Base-by-base conservation (phyloP, 371 early-diverging fungal genomes). In the Lichtheimia ramosa region DNA sequence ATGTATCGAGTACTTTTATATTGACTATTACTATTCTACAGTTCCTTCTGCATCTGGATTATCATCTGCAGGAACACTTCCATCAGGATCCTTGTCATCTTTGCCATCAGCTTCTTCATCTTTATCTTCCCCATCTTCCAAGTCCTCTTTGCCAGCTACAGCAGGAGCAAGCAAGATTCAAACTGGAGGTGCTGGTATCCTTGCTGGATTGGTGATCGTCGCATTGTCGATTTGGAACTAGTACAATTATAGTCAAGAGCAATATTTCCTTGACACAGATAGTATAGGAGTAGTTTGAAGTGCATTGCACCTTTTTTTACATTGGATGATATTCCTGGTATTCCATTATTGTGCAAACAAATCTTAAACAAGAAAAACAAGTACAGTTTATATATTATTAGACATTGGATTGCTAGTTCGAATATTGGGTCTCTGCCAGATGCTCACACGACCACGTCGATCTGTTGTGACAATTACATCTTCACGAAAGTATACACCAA, bases 401-500 rank as follows among this genome's bases (percentile, higher is more conserved):
- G 18, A 46, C 46, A 46, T 46, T 18, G 46, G 5, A 21, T 46
- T 46, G 34, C 34, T 34, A 21, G 46, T 16, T 46, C 46, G 54
- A 41, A 12, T 27, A 27, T 20, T 54, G 18, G 96, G 96, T 15
- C 96, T 79, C 59, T 74, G 63, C 95, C 95, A 96, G 8, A 91
- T 67, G 62, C 86, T 89, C 42, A 96, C 77, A 27, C 82, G 73
- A 1, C 97, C 97, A 14, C 83, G 65, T 41, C 89, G 86, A 69
- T 95, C 93, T 0, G 92, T 88, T 0, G 95, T 94, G 18, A 94
- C 84, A 21, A 97, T 75, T 7, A 85, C 81, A 69, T 93, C 92
- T 51, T 90, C 94, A n/a, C 89, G 80, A 68, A 95, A 92, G 18
- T 85, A 81, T 5, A 96, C 62, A 3, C 86, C 82, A 18, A 84